Conservation (phyloP, 2,329 filamentous ascomycete genomes). For the Pseudogymnoascus sp. region DNA sequence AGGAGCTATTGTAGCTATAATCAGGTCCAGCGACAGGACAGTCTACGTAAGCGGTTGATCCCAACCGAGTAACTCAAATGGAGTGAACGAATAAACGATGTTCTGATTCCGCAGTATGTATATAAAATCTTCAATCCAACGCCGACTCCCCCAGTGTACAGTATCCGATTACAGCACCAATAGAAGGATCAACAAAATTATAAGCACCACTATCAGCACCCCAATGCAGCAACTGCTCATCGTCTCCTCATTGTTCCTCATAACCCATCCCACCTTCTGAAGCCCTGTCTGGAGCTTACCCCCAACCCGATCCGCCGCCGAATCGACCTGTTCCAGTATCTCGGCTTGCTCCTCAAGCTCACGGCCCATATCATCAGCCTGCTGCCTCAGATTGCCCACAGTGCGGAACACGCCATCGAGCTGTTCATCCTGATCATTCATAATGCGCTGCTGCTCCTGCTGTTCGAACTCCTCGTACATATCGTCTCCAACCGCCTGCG, state of each 20-base stretch:
- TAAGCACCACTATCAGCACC: constrained; percentile 79
- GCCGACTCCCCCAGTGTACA: not conserved
- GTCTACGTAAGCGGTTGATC: not conserved
- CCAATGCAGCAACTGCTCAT: constrained; percentile 87
- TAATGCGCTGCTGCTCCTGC: constrained; percentile 82
- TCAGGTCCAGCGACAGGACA: not conserved
- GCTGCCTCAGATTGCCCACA: constrained; percentile 80
- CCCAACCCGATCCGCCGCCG: constrained; percentile 77
- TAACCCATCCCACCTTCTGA: constrained; percentile 77
- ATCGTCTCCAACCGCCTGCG: constrained; percentile 26
- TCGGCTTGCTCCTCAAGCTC: constrained; percentile 92
- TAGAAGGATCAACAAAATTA: constrained; percentile 77
- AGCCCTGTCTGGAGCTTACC: constrained; percentile 80
- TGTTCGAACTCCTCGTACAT: constrained; percentile 78
- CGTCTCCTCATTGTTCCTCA: constrained; percentile 83
- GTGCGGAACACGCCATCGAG: constrained; percentile 89
- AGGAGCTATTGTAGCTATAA: not conserved
- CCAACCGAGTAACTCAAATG: not conserved
- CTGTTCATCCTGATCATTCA: constrained; percentile 90
- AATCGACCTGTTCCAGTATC: constrained; percentile 81
- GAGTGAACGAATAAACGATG: not conserved
- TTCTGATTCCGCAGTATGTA: not conserved
- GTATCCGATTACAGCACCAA: constrained; percentile 44
- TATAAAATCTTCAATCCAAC: not conserved
- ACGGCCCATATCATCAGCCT: constrained; percentile 92